Evolutionary conservation across 192 early-diverging fungal genomes (phyloP).

Genomic region (Chytriomyces hyalinus): DNA sequence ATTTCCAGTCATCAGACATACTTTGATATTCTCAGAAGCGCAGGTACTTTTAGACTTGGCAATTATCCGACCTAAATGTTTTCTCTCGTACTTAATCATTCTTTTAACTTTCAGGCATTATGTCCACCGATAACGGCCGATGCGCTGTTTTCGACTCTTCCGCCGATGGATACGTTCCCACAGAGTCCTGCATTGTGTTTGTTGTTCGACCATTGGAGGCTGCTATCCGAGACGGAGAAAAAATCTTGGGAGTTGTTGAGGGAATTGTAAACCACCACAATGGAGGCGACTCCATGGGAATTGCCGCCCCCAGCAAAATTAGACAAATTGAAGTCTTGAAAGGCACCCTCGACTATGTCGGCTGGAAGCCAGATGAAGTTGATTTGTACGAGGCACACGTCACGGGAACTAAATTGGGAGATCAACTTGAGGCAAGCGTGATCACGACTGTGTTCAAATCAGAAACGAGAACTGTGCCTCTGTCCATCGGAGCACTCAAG

Average conservation of each 20-base stretch:
- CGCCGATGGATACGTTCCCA: constrained; percentile 25
- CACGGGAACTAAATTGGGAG: constrained; percentile 26
- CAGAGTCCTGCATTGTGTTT: constrained; percentile 10
- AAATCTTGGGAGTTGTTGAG: background rate
- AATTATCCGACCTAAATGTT: background rate
- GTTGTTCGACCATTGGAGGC: background rate
- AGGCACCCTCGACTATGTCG: background rate
- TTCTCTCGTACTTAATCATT: background rate
- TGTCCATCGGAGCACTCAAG: constrained; percentile 14
- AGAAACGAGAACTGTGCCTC: background rate
- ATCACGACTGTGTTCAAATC: constrained; percentile 2
- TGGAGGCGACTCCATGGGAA: constrained; percentile 12
- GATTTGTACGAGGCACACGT: constrained; percentile 20
- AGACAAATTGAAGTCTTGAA: background rate
- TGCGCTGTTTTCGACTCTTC: constrained; percentile 5
- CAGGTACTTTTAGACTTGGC: background rate
- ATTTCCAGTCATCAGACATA: background rate
- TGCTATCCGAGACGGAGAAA: constrained; percentile 2
- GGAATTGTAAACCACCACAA: constrained; percentile 10
- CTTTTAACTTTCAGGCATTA: background rate
- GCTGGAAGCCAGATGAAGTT: constrained; percentile 1
- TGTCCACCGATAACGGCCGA: background rate
- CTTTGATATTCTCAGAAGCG: background rate
- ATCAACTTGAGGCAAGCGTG: constrained; percentile 3
- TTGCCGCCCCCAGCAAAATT: background rate